Evolutionary conservation across 78 protist species (phyloP).

Genomic region (Monocercomonoides exilis): DNA sequence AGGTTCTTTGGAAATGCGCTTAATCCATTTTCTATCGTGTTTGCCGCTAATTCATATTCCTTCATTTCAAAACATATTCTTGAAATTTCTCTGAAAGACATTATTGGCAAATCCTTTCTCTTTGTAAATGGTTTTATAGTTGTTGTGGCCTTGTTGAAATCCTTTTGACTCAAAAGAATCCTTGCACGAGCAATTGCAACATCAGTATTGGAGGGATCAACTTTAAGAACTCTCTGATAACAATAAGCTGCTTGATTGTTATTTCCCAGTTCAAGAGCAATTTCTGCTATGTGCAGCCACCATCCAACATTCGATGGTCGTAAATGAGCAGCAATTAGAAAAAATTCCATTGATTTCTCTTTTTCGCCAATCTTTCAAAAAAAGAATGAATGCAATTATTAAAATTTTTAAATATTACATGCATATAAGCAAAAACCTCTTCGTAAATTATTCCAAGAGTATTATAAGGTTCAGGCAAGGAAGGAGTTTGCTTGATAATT

Average conservation of each 20-base stretch:
- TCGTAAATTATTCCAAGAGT: not conserved
- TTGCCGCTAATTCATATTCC: not conserved
- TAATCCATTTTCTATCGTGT: not conserved
- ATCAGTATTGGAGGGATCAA: not conserved
- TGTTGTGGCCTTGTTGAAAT: not conserved
- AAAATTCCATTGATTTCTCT: not conserved
- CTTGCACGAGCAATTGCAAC: not conserved
- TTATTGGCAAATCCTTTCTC: not conserved
- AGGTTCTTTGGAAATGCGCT: not conserved
- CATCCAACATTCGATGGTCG: not conserved
- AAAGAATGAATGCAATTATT: not conserved
- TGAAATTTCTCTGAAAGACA: not conserved
- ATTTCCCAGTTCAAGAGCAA: not conserved
- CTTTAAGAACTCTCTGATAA: not conserved
- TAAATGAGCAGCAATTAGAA: not conserved
- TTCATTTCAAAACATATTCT: not conserved
- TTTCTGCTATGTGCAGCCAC: not conserved
- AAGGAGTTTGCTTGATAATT: not conserved
- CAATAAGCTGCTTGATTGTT: not conserved
- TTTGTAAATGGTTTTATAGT: not conserved
- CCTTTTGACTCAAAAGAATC: not conserved
- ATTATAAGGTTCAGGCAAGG: not conserved
- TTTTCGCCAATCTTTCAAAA: not conserved
- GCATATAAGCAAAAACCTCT: not conserved
- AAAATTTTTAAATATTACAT: too few species aligned